Evolutionary conservation across 371 early-diverging fungal species (phyloP), one percentile per base, ranked within the genome.

Genomic region (Cladochytrium tenue): DNA sequence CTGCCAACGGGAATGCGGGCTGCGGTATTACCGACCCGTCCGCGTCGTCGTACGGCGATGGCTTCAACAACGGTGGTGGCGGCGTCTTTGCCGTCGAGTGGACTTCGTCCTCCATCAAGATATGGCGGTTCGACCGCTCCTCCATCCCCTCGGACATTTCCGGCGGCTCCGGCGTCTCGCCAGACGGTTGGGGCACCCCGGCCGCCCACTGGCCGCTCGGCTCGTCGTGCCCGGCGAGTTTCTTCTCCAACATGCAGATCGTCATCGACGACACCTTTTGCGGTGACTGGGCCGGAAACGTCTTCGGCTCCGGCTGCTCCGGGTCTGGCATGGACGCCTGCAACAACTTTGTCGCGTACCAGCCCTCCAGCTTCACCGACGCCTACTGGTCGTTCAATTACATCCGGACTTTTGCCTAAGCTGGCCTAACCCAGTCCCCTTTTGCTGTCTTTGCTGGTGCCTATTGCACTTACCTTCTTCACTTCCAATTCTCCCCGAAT

Each of bases 81-180:
- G 81, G 81, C 28, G 74, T 81, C 0, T 81, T 70, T 53, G 81
- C 73, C 17, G 76, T 66, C 3, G 52, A 61, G 31, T 76, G 73
- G 81, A 52, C 52, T 10, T 30, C 30, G 4, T 52, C 25, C 2
- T 75, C 66, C 58, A 69, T 79, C 60, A 70, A 67, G 53, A 58
- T 79, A 27, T 79, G 76, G 74, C 68, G 64, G 43, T 81, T 76
- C 60, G 58, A 64, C 32, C 53, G 73, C 7, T 34, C 23, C 35
- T 51, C 33, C 15, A 70, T 81, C 51, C 81, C 81, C 13, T 33
- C 56, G n/a, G 79, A 81, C 62, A 68, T 81, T n/a, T 56, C 25
- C 2, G 56, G 27, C 32, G 43, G 43, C 43, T 62, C 62, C 0
- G 31, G n/a, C 15, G 74, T 74, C 32, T 70, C 72, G 28, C 81